phyloP scores from a whole-genome alignment of 2,329 filamentous ascomycete genomes.

The Neonectria punicea region DNA sequence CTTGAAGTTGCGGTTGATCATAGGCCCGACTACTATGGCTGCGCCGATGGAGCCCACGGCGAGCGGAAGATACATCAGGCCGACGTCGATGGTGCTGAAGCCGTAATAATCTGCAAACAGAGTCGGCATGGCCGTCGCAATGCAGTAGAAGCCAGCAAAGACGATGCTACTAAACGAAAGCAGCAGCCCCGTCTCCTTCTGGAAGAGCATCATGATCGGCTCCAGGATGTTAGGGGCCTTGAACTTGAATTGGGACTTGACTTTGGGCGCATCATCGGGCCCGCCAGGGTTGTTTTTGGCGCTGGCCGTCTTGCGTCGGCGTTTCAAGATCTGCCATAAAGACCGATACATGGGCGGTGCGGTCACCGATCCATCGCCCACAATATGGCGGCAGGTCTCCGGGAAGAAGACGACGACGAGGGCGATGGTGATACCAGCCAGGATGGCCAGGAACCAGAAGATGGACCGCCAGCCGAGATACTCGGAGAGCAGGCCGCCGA shows the following conservation, averaged over 20 bases:
- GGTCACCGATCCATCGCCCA: slow-evolving; percentile 62
- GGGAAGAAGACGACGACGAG: slow-evolving; percentile 62
- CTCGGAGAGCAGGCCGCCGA: slow-evolving; percentile 67
- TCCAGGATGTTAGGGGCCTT: slow-evolving; percentile 54
- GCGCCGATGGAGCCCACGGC: slow-evolving; percentile 61
- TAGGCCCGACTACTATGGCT: slow-evolving; percentile 59
- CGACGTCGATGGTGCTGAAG: slow-evolving; percentile 65
- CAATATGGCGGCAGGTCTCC: slow-evolving; percentile 60
- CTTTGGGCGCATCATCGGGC: slow-evolving; percentile 26
- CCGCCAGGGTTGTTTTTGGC: slow-evolving; percentile 15
- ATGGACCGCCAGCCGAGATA: slow-evolving; percentile 69
- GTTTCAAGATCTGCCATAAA: slow-evolving; percentile 45
- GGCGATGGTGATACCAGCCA: slow-evolving; percentile 52
- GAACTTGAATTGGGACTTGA: slow-evolving; percentile 47
- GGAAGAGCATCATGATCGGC: slow-evolving; percentile 53
- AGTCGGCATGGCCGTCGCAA: slow-evolving; percentile 57
- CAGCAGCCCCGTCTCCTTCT: slow-evolving; percentile 57
- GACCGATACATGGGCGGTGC: slow-evolving; percentile 53
- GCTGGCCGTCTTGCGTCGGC: slow-evolving; percentile 27
- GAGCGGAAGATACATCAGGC: slow-evolving; percentile 63
- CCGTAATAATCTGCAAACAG: slow-evolving; percentile 65
- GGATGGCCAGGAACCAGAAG: slow-evolving; percentile 71
- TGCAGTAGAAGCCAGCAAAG: slow-evolving; percentile 62
- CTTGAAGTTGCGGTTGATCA: slow-evolving; percentile 75
- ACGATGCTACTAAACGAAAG: slow-evolving; percentile 57